These are phyloP conservation scores for Fusarium cyanostomum DNA, from an alignment of 2,329 filamentous ascomycete species.

Conservation along the genomic window DNA sequence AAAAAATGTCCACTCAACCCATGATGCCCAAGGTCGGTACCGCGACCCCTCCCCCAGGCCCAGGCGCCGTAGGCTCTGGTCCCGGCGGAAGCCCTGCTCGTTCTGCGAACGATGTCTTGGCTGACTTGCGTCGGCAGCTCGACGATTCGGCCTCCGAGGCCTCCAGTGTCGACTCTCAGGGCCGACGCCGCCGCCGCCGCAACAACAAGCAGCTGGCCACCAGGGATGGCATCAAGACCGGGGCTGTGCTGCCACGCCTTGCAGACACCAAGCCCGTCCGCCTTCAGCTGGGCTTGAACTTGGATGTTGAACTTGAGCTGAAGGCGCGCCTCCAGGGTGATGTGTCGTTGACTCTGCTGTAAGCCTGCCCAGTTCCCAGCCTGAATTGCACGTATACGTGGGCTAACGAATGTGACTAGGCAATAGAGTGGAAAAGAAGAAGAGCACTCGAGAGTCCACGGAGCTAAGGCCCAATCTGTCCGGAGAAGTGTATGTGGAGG, in stretches of 20 bases:
- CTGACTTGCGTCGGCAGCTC: conserved; percentile 33
- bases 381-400: neutral
- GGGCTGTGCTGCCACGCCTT: conserved; percentile 24
- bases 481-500: conserved; percentile 28
- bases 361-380: conserved; percentile 3
- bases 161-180: conserved; percentile 32
- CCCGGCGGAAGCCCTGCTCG: conserved; percentile 24
- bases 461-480: conserved; percentile 22
- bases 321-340: conserved; percentile 33
- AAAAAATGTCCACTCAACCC: conserved; percentile 29
- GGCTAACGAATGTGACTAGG: conserved; percentile 5
- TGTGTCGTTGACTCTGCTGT: conserved; percentile 32
- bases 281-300: conserved; percentile 30
- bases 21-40: conserved; percentile 34
- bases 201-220: conserved; percentile 35
- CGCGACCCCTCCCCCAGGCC: conserved; percentile 5
- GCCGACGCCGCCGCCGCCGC: conserved; percentile 30
- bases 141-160: conserved; percentile 34
- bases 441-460: conserved; percentile 22
- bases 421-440: conserved; percentile 35
- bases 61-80: conserved; percentile 3
- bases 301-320: conserved; percentile 33
- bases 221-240: conserved; percentile 30
- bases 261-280: conserved; percentile 35
- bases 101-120: conserved; percentile 24